Base-by-base conservation (phyloP, 208 protist species). In the Balamuthia mandrillaris region DNA sequence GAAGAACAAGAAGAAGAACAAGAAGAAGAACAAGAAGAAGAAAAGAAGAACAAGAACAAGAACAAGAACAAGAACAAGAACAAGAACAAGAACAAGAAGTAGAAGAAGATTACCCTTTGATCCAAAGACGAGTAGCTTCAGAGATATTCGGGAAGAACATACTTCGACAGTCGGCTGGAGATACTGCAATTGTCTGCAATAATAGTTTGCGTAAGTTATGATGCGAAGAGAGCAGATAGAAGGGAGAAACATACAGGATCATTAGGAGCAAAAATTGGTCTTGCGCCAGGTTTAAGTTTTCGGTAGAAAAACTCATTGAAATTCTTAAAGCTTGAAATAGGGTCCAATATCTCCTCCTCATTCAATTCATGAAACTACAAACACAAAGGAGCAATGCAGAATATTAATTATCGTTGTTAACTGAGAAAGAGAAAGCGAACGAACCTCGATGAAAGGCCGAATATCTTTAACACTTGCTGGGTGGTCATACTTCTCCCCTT, bases 261-360 rank as follows among this genome's bases (percentile, higher is more conserved):
- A n/a, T 83, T 31, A 3, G 77, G 77, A 24, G 12, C 6, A 41
- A n/a, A 12, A 3, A 86, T 35, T 3, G 81, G 81, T 18, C 81
- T 12, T 3, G 61, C 81, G 14, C 42, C 47, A 2, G 44, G 5
- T 29, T 35, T 77, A 10, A 86, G 66, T 47, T 86, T 86, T 10
- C 81, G 81, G 24, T 86, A 86, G 66, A 86, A 86, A n/a, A 86
- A 86, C 16, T 86, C 61, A 10, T 86, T 86, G 65, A 86, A 86
- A 24, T 29, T 41, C 1, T 33, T 21, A 27, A 83, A 83, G 39
- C 21, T 79, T 27, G 18, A 18, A n/a, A 56, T 56, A n/a, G 49
- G 49, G 18, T 56, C 49, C n/a, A 56, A n/a, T 27, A 56, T 56
- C 49, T 56, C 49, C 21, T 56, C 49, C n/a, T 18, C n/a, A n/a